Conservation (phyloP, 129 eudicot species). For the Flaveria bidentis region DNA sequence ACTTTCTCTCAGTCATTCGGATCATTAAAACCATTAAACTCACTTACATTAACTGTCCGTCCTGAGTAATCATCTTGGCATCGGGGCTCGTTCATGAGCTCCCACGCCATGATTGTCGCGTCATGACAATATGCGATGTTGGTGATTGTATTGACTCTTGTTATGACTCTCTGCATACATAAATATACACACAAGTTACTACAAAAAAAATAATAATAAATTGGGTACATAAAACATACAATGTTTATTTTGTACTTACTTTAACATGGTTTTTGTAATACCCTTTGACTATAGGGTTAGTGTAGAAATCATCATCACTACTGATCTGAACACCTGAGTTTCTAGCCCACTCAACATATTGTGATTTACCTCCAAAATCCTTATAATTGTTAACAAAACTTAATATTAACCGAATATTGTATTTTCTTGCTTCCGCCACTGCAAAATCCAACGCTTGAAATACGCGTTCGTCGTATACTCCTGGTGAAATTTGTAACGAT, state of each 20-base stretch:
- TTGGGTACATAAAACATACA: background rate
- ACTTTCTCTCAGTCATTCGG: background rate
- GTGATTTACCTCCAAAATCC: constrained; percentile 63
- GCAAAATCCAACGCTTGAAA: constrained; percentile 82
- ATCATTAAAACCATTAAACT: background rate
- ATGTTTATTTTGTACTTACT: constrained; percentile 24
- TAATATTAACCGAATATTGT: constrained; percentile 50
- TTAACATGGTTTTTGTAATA: constrained; percentile 55
- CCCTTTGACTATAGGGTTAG: constrained; percentile 41
- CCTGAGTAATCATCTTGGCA: constrained; percentile 58
- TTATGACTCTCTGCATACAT: constrained; percentile 45
- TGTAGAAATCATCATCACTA: constrained; percentile 54
- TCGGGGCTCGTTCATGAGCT: constrained; percentile 72
- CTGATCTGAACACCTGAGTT: constrained; percentile 45
- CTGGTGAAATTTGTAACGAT: constrained; percentile 81
- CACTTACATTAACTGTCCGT: constrained; percentile 45
- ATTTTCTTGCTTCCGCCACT: constrained; percentile 63
- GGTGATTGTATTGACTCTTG: constrained; percentile 54
- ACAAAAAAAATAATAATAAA: background rate
- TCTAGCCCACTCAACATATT: constrained; percentile 70
- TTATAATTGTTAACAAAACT: constrained; percentile 63
- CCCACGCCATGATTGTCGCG: constrained; percentile 74
- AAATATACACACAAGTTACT: background rate
- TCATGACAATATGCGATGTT: constrained; percentile 49
- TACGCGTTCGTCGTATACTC: constrained; percentile 66